Percentiles rank a stretch among this genome's conserved stretches.
Conservation (phyloP, 1,139 yeast species). For the Debaryomyces coudertii region DNA sequence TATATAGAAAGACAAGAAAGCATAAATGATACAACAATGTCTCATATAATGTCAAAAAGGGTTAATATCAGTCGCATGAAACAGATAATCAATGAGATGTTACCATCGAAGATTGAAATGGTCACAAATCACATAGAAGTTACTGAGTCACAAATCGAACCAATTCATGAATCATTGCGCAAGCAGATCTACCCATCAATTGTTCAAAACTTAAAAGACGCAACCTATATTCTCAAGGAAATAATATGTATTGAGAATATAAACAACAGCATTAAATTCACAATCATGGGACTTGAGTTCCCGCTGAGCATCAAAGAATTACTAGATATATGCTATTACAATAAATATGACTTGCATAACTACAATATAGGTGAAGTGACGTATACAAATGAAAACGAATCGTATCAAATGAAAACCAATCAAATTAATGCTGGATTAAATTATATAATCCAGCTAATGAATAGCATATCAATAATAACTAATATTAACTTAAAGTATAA, state of each 20-base stretch:
- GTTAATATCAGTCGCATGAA: constrained; percentile 28
- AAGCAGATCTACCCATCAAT: constrained; percentile 28
- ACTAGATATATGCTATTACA: constrained; percentile 35
- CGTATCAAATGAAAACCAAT: constrained; percentile 20
- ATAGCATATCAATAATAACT: constrained; percentile 29
- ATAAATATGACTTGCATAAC: constrained; percentile 15
- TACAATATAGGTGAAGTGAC: constrained; percentile 13
- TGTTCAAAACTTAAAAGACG: constrained; percentile 20
- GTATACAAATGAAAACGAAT: constrained; percentile 6
- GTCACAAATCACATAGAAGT: constrained; percentile 32
- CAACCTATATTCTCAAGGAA: constrained; percentile 26
- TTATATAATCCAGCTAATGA: constrained; percentile 33
- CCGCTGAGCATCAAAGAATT: constrained; percentile 37
- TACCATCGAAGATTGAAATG: constrained; percentile 20
- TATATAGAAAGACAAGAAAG: constrained; percentile 26
- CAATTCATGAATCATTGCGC: constrained; percentile 28
- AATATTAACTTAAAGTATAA: constrained; percentile 31
- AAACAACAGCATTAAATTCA: constrained; percentile 28
- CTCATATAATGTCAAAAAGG: constrained; percentile 30
- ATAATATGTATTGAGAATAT: constrained; percentile 33
- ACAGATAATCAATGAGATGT: constrained; percentile 23
- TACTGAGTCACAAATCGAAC: constrained; percentile 32
- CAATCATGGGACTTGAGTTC: constrained; percentile 40
- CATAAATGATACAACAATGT: constrained; percentile 28
- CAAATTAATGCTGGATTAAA: constrained; percentile 39